phyloP scores from a whole-genome alignment of 352 stramenopile genomes.

The Pythium inflatum region DNA sequence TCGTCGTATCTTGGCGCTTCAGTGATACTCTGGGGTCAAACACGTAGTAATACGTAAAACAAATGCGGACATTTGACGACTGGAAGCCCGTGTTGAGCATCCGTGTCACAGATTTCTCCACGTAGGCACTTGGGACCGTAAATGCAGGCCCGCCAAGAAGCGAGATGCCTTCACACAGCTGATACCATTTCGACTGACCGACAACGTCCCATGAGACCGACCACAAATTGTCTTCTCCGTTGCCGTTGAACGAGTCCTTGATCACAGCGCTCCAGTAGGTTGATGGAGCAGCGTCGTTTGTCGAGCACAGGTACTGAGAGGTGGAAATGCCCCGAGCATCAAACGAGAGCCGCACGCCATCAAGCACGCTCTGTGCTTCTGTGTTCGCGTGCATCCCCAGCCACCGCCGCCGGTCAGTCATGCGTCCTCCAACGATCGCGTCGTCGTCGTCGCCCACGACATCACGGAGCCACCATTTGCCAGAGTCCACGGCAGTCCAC shows the following conservation, averaged over 20 bases:
- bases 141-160: slow-evolving; percentile 52
- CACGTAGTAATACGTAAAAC: slow-evolving; percentile 70
- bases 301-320: slow-evolving; percentile 60
- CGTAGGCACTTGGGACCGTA: slow-evolving; percentile 37
- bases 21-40: slow-evolving; percentile 41
- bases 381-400: slow-evolving; percentile 55
- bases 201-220: slow-evolving; percentile 48
- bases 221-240: slow-evolving; percentile 61
- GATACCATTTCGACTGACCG: slow-evolving; percentile 45
- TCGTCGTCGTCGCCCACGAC: slow-evolving; percentile 42
- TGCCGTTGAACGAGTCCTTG: slow-evolving; percentile 64
- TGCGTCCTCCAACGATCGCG: slow-evolving; percentile 19
- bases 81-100: slow-evolving; percentile 38
- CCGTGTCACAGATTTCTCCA: slow-evolving; percentile 44
- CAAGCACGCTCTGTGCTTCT: slow-evolving; percentile 47
- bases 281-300: slow-evolving; percentile 57
- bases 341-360: slow-evolving; percentile 51
- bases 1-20: slow-evolving; percentile 36
- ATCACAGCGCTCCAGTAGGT: slow-evolving; percentile 51
- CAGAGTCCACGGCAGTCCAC: slow-evolving; percentile 54
- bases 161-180: slow-evolving; percentile 57
- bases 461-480: slow-evolving; percentile 69
- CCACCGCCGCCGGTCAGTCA: slow-evolving; percentile 45
- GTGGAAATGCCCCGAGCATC: slow-evolving; percentile 50
- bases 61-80: slow-evolving; percentile 48